phyloP scores from a whole-genome alignment of 345 rosid species.

The Ceriops decandra region DNA sequence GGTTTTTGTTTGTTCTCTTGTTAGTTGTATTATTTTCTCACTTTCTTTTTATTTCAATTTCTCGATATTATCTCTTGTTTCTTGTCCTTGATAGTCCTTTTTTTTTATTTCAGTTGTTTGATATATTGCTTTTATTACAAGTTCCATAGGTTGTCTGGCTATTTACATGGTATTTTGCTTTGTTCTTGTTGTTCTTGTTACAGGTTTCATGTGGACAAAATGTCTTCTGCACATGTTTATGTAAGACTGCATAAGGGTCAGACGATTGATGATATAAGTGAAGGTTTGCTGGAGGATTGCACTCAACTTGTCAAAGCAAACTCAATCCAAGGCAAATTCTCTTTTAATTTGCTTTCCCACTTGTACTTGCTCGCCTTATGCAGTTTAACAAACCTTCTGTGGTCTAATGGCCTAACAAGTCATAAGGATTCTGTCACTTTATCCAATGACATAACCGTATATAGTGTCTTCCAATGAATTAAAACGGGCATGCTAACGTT shows the following conservation, averaged over 20 bases:
- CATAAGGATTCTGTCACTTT: neutral
- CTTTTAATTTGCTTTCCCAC: neutral
- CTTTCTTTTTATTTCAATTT: no score
- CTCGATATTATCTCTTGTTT: no score
- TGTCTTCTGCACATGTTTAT: constrained; percentile 99
- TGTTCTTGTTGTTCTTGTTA: neutral
- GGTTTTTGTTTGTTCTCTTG: no score
- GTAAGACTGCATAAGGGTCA: constrained; percentile 83
- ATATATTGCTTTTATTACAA: no score
- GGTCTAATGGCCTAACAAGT: no score
- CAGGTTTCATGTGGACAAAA: constrained; percentile 99
- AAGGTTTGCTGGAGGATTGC: constrained; percentile 88
- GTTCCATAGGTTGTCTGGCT: no score
- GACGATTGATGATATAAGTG: constrained; percentile 75
- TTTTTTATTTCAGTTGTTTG: no score
- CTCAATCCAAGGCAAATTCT: constrained; percentile 77
- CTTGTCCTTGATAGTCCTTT: no score
- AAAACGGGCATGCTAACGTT: neutral
- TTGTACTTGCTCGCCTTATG: neutral
- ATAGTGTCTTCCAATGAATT: neutral
- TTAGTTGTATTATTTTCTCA: no score
- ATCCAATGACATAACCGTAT: no score
- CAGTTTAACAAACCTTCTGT: no score
- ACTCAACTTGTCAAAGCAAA: constrained; percentile 98
- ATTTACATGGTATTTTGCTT: no score